Conservation (phyloP, 2,329 filamentous ascomycete genomes). For the Chrysoporthe austroafricana region DNA sequence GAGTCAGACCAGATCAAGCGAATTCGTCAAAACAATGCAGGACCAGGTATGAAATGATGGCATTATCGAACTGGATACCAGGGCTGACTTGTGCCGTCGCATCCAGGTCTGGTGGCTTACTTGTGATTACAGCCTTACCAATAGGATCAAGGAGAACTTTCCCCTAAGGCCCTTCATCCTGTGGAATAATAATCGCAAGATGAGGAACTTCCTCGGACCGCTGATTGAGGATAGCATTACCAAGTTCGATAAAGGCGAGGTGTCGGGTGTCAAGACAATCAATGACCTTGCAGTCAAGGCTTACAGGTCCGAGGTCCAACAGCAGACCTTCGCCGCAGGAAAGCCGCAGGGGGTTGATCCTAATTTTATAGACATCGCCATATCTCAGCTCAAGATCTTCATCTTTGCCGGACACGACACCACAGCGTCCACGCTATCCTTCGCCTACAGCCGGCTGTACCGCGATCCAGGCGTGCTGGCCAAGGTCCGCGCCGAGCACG, state of each 20-base stretch:
- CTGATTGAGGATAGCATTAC: conserved; percentile 34
- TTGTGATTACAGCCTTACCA: conserved; percentile 16
- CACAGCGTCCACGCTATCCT: conserved; percentile 24
- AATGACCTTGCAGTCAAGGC: conserved; percentile 36
- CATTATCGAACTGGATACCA: neutral
- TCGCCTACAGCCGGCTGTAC: conserved; percentile 28
- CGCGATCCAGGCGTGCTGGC: conserved; percentile 33
- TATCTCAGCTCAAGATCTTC: conserved; percentile 36
- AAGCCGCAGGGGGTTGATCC: conserved; percentile 14
- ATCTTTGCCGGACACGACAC: conserved; percentile 31
- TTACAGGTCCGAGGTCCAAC: conserved; percentile 31
- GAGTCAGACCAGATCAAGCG: neutral
- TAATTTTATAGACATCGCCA: conserved; percentile 13
- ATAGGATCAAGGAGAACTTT: conserved; percentile 25
- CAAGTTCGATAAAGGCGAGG: conserved; percentile 30
- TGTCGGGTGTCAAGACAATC: conserved; percentile 34
- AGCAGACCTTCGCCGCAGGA: conserved; percentile 1
- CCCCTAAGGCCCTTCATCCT: conserved; percentile 32
- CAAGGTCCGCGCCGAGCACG: conserved; percentile 37
- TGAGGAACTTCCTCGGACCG: conserved; percentile 35
- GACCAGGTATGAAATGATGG: neutral
- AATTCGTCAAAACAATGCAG: neutral
- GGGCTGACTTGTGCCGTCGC: neutral
- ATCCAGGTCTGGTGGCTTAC: conserved; percentile 26
- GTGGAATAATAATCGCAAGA: conserved; percentile 36